Conservation (phyloP, 2,329 filamentous ascomycete genomes). For the Colletotrichum incanum region DNA sequence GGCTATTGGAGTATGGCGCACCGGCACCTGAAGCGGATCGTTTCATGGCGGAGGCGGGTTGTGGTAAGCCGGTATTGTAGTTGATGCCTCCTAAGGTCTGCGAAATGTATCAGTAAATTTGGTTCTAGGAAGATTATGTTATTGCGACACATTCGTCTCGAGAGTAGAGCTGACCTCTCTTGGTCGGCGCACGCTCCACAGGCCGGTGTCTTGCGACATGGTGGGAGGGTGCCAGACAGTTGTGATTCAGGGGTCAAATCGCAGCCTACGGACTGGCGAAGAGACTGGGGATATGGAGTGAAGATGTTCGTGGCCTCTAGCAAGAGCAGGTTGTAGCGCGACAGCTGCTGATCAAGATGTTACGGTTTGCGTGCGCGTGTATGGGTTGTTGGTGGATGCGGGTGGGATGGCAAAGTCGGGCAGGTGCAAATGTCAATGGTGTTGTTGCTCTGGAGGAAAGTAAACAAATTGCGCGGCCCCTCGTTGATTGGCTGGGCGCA, state of each 20-base stretch:
- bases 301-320: no score
- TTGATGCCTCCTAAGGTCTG: conserved; percentile 91
- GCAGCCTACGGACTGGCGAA: conserved; percentile 18
- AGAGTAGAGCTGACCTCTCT: conserved; percentile 78
- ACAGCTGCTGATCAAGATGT: not conserved
- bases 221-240: conserved; percentile 46
- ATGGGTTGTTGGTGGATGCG: conserved; percentile 20
- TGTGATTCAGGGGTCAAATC: conserved; percentile 14
- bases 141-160: conserved; percentile 6
- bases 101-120: conserved; percentile 34
- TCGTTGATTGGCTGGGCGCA: conserved; percentile 43
- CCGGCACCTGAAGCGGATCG: conserved; percentile 85
- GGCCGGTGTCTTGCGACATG: conserved; percentile 90
- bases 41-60: conserved; percentile 94
- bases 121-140: not conserved
- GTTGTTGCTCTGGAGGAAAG: conserved; percentile 59
- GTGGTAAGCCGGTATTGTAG: conserved; percentile 87
- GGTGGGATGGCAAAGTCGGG: conserved; percentile 10
- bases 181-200: conserved; percentile 93
- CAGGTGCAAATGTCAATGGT: conserved; percentile 3
- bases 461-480: conserved; percentile 56
- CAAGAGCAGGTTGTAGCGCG: not conserved
- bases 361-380: conserved; percentile 1
- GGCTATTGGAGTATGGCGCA: conserved; percentile 75
- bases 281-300: not conserved